Percentiles rank a stretch among this genome's conserved stretches.
These are phyloP conservation scores for Phytophthora pistaciae DNA, from an alignment of 352 stramenopile species.

Conservation along the genomic window DNA sequence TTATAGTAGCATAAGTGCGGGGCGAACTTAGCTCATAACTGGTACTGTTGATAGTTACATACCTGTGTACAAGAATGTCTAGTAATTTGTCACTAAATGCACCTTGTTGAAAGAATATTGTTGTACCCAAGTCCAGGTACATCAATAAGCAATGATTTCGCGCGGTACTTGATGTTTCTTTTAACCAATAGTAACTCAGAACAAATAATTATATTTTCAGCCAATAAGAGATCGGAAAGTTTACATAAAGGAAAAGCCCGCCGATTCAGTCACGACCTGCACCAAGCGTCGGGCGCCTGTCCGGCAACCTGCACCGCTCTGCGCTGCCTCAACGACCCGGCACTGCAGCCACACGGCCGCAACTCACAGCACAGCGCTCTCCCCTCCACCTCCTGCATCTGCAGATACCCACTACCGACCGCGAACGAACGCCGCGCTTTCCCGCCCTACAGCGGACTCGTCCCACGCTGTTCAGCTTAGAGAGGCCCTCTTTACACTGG, in stretches of 20 bases:
- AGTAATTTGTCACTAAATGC: background rate
- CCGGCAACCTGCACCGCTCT: slow-evolving; percentile 8
- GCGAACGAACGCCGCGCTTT: background rate
- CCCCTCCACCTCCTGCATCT: background rate
- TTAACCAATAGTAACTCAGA: too few relatives aligned
- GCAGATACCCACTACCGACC: background rate
- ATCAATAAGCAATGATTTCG: slow-evolving; percentile 5
- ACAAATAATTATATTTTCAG: background rate
- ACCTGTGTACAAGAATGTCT: background rate
- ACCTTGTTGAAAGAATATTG: background rate
- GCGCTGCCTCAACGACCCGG: background rate
- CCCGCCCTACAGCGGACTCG: background rate
- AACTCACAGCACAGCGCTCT: background rate
- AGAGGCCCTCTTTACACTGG: background rate
- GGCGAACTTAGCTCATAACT: background rate
- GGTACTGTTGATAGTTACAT: background rate
- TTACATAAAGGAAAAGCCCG: slow-evolving; percentile 7
- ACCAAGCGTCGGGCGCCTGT: slow-evolving; percentile 27
- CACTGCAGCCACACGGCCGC: background rate
- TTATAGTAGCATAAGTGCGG: slow-evolving; percentile 3
- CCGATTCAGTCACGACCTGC: slow-evolving; percentile 20
- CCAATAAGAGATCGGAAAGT: background rate
- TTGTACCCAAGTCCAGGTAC: slow-evolving; percentile 8
- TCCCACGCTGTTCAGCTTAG: background rate
- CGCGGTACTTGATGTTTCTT: background rate